Percentiles rank a stretch among this genome's conserved stretches.
phyloP scores from a whole-genome alignment of 2,329 filamentous ascomycete species.

The Fusarium penzigii region DNA sequence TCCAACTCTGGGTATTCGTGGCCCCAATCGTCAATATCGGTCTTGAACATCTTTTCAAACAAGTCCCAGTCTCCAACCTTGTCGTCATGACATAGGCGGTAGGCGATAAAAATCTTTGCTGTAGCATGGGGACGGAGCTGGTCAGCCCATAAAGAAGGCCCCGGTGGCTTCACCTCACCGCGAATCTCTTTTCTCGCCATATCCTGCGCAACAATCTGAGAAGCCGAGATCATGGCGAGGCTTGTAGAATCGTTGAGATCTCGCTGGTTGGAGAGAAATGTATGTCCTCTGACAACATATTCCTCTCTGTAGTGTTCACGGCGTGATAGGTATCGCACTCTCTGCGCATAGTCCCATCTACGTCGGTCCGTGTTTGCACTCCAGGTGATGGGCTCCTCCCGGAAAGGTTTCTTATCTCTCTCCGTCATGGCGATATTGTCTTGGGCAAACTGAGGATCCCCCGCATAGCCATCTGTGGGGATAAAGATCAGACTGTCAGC shows the following conservation, averaged over 20 bases:
- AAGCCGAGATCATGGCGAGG: background rate
- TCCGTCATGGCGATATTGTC: conserved; percentile 4
- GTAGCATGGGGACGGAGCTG: background rate
- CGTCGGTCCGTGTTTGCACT: conserved; percentile 9
- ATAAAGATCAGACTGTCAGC: conserved; percentile 29
- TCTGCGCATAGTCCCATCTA: conserved; percentile 4
- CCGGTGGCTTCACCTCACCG: background rate
- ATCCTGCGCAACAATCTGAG: background rate
- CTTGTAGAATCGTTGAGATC: background rate
- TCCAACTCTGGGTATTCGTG: background rate
- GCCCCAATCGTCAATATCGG: background rate
- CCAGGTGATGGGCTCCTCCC: conserved; percentile 11
- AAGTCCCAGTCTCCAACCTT: conserved; percentile 24
- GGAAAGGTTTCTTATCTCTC: background rate
- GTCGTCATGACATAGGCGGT: conserved; percentile 21
- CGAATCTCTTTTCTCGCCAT: conserved; percentile 7
- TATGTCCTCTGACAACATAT: background rate
- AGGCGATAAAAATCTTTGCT: conserved; percentile 20
- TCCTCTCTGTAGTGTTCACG: conserved; percentile 9
- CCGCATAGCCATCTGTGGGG: conserved; percentile 32
- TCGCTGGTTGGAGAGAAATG: background rate
- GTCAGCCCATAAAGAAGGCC: conserved; percentile 12
- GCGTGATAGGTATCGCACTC: conserved; percentile 1
- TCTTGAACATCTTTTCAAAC: conserved; percentile 25
- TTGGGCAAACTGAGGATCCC: conserved; percentile 13